Conservation (phyloP, 208 protist genomes). For the Histomonas meleagridis region DNA sequence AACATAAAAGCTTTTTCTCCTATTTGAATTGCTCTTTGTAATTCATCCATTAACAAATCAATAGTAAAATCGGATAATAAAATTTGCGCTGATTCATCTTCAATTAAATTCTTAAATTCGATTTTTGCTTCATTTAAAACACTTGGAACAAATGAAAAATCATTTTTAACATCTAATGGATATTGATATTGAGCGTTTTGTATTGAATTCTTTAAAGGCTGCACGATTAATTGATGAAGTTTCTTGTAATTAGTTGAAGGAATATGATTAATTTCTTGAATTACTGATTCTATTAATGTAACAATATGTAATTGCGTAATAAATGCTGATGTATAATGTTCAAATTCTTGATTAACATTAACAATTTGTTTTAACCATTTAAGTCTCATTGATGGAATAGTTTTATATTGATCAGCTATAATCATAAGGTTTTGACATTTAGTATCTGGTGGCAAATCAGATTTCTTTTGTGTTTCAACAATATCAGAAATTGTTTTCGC, state of each 20-base stretch:
- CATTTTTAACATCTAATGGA: no score
- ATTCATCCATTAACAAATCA: background rate
- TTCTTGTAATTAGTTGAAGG: no score
- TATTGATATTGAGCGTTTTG: no score
- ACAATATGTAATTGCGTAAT: background rate
- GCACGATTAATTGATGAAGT: no score
- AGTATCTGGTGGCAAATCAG: background rate
- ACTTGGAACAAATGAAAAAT: no score
- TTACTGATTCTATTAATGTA: background rate
- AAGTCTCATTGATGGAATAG: background rate
- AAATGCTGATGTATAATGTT: background rate
- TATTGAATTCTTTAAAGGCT: no score
- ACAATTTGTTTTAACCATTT: constrained; percentile 20
- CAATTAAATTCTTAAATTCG: no score
- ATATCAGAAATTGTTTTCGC: background rate
- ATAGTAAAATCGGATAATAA: background rate
- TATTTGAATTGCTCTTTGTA: background rate
- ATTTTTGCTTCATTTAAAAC: no score
- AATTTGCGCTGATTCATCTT: no score
- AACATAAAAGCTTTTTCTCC: background rate
- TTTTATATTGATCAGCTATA: background rate
- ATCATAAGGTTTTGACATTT: background rate
- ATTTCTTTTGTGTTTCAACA: background rate
- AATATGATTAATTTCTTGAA: background rate
- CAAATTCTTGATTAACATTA: background rate